phyloP scores from a whole-genome alignment of 2,329 filamentous ascomycete genomes.

The Aspergillus quadrilineatus region DNA sequence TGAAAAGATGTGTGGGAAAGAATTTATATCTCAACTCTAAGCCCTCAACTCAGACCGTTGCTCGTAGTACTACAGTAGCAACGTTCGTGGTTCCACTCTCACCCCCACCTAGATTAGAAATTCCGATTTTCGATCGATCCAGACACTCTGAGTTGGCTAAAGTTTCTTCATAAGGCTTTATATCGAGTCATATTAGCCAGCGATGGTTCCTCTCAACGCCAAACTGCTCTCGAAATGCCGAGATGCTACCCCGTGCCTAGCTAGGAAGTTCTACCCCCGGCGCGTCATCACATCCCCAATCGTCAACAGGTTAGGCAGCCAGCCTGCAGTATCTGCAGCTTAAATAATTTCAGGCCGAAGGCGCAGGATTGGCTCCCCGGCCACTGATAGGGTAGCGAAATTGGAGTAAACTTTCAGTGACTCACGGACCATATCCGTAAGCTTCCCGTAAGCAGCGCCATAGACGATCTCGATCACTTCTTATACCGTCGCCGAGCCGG shows the following conservation, averaged over 20 bases:
- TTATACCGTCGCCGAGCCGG: background rate
- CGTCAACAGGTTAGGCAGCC: no score
- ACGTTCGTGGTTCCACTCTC: background rate
- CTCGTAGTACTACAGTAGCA: background rate
- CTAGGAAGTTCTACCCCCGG: no score
- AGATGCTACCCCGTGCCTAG: no score
- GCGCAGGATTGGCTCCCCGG: background rate
- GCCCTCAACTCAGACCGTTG: background rate
- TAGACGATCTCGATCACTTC: background rate
- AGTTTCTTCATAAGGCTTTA: no score
- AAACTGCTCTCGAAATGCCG: no score
- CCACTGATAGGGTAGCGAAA: background rate
- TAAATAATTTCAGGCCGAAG: background rate
- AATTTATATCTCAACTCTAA: background rate
- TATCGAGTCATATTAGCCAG: no score
- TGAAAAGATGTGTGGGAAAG: background rate
- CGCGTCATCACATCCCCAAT: no score
- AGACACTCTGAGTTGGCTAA: background rate
- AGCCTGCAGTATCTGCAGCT: no score
- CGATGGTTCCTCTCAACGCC: no score
- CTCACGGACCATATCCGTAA: background rate
- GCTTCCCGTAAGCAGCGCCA: background rate
- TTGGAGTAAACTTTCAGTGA: background rate
- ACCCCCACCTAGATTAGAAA: slow-evolving; percentile 12
- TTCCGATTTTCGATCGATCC: slow-evolving; percentile 7